These are phyloP conservation scores for Inonotus hispidus DNA, from an alignment of 1,284 basidiomycete genomes.

Conservation along the genomic window DNA sequence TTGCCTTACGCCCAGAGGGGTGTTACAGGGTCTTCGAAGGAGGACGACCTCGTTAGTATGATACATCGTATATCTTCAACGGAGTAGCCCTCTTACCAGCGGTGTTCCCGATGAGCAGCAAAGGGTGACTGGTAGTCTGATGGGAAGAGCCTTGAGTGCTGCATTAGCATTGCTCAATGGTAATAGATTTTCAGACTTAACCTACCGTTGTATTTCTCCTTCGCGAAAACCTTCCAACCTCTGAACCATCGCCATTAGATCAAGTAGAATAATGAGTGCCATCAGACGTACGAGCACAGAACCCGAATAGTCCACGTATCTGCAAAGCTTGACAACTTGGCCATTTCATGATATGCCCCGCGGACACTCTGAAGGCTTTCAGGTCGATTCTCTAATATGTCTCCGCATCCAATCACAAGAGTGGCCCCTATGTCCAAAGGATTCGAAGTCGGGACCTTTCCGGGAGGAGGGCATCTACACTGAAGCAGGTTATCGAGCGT, in stretches of 20 bases:
- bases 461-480: conserved; percentile 10
- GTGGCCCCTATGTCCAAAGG: conserved; percentile 12
- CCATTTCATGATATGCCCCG: conserved; percentile 5
- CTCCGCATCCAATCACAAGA: conserved; percentile 12
- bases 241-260: not conserved
- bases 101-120: conserved; percentile 23
- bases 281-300: conserved; percentile 4
- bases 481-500: not conserved
- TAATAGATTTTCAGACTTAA: too few relatives aligned
- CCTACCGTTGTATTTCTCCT: conserved; percentile 14
- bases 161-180: not conserved
- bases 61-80: not conserved
- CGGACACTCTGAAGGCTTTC: not conserved
- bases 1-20: not conserved
- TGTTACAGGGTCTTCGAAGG: conserved; percentile 10
- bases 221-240: conserved; percentile 12
- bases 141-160: conserved; percentile 10
- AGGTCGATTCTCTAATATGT: not conserved
- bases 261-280: not conserved
- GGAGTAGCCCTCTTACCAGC: conserved; percentile 11
- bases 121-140: conserved; percentile 21
- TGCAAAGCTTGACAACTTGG: conserved; percentile 7
- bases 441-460: conserved; percentile 11
- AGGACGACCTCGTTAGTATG: not conserved
- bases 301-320: not conserved